phyloP scores from a whole-genome alignment of 768 basidiomycete genomes.

The Suillus placidus region DNA sequence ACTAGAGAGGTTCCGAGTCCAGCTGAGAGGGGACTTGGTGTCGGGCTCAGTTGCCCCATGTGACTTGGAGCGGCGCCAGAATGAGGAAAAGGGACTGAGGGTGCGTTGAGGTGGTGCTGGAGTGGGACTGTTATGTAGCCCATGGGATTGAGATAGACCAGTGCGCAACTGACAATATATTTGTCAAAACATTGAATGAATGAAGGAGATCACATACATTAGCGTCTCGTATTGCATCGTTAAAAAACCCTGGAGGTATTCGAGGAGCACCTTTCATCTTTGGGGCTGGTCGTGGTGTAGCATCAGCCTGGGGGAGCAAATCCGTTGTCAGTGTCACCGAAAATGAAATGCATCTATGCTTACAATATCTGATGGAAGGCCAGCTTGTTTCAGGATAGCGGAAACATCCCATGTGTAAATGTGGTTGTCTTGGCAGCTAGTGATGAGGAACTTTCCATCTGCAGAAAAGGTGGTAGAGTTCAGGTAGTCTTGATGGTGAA shows the following conservation, averaged over 20 bases:
- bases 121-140: background rate
- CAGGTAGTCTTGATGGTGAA: background rate
- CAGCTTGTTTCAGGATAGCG: background rate
- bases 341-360: background rate
- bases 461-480: background rate
- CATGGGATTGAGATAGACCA: background rate
- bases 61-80: background rate
- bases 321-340: background rate
- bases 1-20: background rate
- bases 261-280: too few species aligned
- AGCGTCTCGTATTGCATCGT: too few species aligned
- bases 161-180: too few species aligned
- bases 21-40: background rate
- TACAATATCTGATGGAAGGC: background rate
- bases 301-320: background rate
- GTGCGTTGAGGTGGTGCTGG: background rate
- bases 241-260: too few species aligned
- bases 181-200: too few species aligned
- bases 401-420: background rate
- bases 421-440: background rate
- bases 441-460: background rate
- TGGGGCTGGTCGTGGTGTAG: too few species aligned
- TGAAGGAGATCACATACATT: too few species aligned
- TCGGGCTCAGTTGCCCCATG: background rate
- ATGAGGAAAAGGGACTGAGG: background rate